Evolutionary conservation across 108 stramenopile species (phyloP).

Genomic region (Heterococcus sp.): DNA sequence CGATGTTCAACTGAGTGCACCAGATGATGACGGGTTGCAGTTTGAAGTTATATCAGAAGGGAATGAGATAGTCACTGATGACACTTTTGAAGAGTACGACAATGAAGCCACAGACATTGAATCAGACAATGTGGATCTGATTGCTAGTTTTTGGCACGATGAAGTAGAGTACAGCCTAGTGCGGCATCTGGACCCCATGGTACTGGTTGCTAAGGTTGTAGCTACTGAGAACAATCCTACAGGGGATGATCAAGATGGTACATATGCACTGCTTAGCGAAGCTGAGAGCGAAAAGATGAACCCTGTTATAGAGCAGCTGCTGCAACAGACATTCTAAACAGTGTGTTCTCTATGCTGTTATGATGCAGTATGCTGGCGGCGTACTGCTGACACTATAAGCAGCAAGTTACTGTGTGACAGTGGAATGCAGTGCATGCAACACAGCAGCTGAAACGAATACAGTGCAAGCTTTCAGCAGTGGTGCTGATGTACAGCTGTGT

Average conservation of each 20-base stretch:
- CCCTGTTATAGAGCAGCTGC: neutral
- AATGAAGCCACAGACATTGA: constrained; percentile 19
- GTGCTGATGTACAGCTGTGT: too few species aligned
- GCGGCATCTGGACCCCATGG: constrained; percentile 34
- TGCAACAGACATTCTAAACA: neutral
- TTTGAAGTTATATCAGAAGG: constrained; percentile 6
- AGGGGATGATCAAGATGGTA: constrained; percentile 4
- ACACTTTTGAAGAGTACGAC: constrained; percentile 16
- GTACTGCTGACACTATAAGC: too few species aligned
- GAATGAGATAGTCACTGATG: constrained; percentile 1
- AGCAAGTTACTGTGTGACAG: too few species aligned
- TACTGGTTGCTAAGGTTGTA: constrained; percentile 20
- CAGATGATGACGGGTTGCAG: constrained; percentile 4
- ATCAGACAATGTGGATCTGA: constrained; percentile 28
- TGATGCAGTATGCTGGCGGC: too few species aligned
- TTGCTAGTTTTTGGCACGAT: constrained; percentile 46
- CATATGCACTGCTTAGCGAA: neutral
- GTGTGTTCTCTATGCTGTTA: too few species aligned
- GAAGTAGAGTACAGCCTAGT: constrained; percentile 27
- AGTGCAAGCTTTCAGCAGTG: too few species aligned
- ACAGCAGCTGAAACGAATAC: too few species aligned
- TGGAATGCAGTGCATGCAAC: too few species aligned
- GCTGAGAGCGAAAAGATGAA: neutral
- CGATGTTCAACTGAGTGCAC: too few species aligned
- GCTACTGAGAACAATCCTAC: too few species aligned